Evolutionary conservation across 2,329 filamentous ascomycete species (phyloP), one percentile per base, ranked within the genome.

Genomic region (Colletotrichum costaricense): DNA sequence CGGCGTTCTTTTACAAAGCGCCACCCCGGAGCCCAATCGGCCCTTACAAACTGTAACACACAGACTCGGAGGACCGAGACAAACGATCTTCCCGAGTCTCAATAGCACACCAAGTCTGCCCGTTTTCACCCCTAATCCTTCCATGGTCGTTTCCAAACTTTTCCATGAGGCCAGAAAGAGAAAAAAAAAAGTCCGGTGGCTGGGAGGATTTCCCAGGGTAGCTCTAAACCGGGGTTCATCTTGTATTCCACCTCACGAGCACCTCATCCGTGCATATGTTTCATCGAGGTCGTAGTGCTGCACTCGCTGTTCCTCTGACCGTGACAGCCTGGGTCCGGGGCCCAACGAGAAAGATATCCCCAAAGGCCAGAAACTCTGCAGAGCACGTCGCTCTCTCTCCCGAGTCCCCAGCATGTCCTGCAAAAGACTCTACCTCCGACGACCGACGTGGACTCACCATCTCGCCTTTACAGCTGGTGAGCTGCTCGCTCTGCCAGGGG

Each of bases 221-320:
- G 63, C 55, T 60, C 30, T 42, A 33, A 26, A 11, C 67, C 5
- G 63, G 16, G 28, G 42, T 49, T 49, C 19, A n/a, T 49, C 42
- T 33, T 42, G 30, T 57, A 11, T 69, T 60, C 16, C 60, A 56
- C 62, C 55, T 59, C 52, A 30, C 22, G 26, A 19, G 30, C 22
- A 24, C 58, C 52, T 19, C 59, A 49, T 8, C 71, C 67, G 71
- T 71, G 71, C 71, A 57, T 71, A 28, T 59, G 70, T 73, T 73
- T 70, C 70, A 73, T 59, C 59, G 42, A 59, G 52, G 69, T 49
- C 6, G 55, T 58, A 56, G 54, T 59, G 38, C 64, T 60, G 65
- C 59, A n/a, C 42, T 64, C 24, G 28, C 46, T 42, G 38, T 42
- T 33, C 67, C 24, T 70, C 33, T 65, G 24, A 24, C 49, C 69